Evolutionary conservation across 2,329 filamentous ascomycete genomes (phyloP).

Genomic region (Geosmithia putterillii): DNA sequence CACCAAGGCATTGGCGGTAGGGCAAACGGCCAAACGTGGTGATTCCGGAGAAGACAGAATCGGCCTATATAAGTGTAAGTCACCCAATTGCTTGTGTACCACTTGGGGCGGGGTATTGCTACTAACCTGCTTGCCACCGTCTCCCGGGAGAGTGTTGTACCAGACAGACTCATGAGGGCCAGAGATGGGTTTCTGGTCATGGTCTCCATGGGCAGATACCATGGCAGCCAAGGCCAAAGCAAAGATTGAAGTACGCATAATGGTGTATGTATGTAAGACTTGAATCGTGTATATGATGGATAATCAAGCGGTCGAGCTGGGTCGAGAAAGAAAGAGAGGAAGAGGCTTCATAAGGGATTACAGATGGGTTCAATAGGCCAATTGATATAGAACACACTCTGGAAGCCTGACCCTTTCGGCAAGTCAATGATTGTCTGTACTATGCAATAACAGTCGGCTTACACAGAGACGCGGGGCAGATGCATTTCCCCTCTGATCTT

Average conservation of each 20-base stretch:
- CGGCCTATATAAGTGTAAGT: constrained; percentile 57
- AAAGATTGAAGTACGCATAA: constrained; percentile 9
- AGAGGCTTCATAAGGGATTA: no score
- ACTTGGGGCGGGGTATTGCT: background rate
- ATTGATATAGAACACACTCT: no score
- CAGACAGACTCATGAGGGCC: constrained; percentile 66
- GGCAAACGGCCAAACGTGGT: constrained; percentile 72
- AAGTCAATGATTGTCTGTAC: no score
- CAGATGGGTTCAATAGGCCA: no score
- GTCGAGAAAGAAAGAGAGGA: no score
- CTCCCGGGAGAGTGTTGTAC: constrained; percentile 74
- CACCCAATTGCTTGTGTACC: constrained; percentile 32
- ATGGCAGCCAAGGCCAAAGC: constrained; percentile 31
- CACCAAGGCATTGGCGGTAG: constrained; percentile 66
- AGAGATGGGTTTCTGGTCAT: constrained; percentile 46
- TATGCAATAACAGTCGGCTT: no score
- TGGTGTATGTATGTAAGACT: background rate
- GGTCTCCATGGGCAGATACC: constrained; percentile 45
- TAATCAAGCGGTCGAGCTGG: no score
- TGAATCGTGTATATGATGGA: background rate
- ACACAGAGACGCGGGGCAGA: no score
- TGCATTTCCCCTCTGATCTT: no score
- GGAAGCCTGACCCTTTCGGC: no score
- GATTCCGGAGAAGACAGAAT: constrained; percentile 82
- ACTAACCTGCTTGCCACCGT: constrained; percentile 68